These are phyloP conservation scores for Kwoniella heveanensis DNA, from an alignment of 768 basidiomycete genomes.

Conservation along the genomic window DNA sequence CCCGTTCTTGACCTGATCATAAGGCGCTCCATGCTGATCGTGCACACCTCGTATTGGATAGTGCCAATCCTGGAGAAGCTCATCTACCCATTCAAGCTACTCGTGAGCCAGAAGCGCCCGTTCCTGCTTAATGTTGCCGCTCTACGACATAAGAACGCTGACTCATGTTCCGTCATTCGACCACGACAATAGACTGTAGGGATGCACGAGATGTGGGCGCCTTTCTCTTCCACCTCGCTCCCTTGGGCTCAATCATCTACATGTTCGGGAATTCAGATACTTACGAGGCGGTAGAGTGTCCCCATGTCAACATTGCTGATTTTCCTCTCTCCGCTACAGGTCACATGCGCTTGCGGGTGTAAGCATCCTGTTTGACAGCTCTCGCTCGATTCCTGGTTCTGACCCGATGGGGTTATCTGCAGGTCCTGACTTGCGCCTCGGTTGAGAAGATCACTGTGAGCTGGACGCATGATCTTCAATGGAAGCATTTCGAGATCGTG, in stretches of 20 bases:
- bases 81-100: constrained; percentile 57
- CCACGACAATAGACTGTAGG: constrained; percentile 41
- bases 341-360: constrained; percentile 56
- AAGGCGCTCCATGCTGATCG: too few species aligned
- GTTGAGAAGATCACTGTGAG: constrained; percentile 45
- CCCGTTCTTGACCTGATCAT: too few species aligned
- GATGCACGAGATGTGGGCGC: constrained; percentile 51
- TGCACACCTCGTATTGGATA: neutral
- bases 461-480: too few species aligned
- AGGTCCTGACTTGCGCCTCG: constrained; percentile 39
- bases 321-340: constrained; percentile 13
- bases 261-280: neutral
- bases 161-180: neutral
- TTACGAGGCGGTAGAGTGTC: too few species aligned
- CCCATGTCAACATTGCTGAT: neutral
- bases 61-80: constrained; percentile 48
- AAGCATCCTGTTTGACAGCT: constrained; percentile 5
- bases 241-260: neutral
- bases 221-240: neutral
- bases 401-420: neutral
- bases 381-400: neutral
- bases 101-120: constrained; percentile 43
- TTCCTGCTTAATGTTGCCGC: too few species aligned
- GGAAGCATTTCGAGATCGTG: neutral
- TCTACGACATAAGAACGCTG: too few species aligned